A percentile compares a stretch with the other conserved stretches of the same genome.
These are phyloP conservation scores for Graphilbum fragrans DNA, from an alignment of 2,329 filamentous ascomycete genomes.

Conservation along the genomic window DNA sequence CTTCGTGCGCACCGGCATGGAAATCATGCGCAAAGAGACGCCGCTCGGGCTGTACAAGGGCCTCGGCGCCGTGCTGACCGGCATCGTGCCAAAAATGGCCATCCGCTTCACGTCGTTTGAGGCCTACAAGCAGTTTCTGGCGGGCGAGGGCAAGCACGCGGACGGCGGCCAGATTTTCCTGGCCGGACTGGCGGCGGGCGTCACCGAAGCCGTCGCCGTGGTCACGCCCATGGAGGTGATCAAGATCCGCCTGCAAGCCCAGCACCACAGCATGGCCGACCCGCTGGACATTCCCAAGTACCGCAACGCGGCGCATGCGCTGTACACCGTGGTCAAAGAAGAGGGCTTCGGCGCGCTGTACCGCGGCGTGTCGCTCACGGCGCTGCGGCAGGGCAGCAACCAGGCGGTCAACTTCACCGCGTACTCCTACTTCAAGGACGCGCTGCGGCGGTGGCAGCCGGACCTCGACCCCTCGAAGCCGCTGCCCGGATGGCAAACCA, in stretches of 20 bases:
- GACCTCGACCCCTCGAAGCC: conserved; percentile 44
- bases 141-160: conserved; percentile 49
- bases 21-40: conserved; percentile 84
- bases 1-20: conserved; percentile 73
- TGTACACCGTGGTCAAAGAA: conserved; percentile 83
- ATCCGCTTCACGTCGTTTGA: conserved; percentile 98
- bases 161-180: conserved; percentile 58
- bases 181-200: conserved; percentile 76
- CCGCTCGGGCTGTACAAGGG: conserved; percentile 94
- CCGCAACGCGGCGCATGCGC: conserved; percentile 74
- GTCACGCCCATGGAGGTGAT: conserved; percentile 99
- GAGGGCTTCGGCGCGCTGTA: conserved; percentile 83
- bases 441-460: conserved; percentile 61
- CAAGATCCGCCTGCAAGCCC: conserved; percentile 95
- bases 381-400: conserved; percentile 88
- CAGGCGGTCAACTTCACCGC: conserved; percentile 99
- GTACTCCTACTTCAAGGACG: conserved; percentile 84
- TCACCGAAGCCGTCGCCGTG: conserved; percentile 91
- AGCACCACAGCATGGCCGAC: conserved; percentile 96
- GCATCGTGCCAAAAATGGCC: conserved; percentile 98
- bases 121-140: conserved; percentile 76
- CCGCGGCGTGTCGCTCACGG: conserved; percentile 86
- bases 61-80: conserved; percentile 88
- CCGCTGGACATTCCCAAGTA: conserved; percentile 95
- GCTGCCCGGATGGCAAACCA: conserved; percentile 82